These are phyloP conservation scores for Urtica urens DNA, from an alignment of 306 rosid genomes.

Conservation along the genomic window DNA sequence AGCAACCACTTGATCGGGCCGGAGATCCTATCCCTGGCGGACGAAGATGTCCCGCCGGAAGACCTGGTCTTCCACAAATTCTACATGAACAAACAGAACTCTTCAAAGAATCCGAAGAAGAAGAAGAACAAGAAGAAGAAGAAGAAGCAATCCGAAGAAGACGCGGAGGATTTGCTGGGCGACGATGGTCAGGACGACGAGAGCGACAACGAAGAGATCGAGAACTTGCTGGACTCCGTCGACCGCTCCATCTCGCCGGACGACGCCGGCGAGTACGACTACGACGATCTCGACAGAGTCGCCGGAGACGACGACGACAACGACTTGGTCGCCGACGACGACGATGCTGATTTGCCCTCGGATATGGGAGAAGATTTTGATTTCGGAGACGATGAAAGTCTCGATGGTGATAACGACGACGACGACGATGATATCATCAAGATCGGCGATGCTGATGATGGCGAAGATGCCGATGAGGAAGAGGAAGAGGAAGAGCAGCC, in stretches of 20 bases:
- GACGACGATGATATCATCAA: slow-evolving; percentile 18
- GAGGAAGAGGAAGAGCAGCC: slow-evolving; percentile 17
- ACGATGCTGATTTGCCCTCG: slow-evolving; percentile 41
- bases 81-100: slow-evolving; percentile 60
- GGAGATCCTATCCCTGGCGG: slow-evolving; percentile 70
- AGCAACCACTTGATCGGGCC: slow-evolving; percentile 58
- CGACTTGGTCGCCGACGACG: slow-evolving; percentile 68
- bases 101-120: slow-evolving; percentile 59
- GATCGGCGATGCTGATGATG: slow-evolving; percentile 49
- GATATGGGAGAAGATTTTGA: slow-evolving; percentile 41
- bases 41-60: slow-evolving; percentile 82
- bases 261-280: slow-evolving; percentile 60
- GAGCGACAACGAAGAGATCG: slow-evolving; percentile 85
- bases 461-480: slow-evolving; percentile 15
- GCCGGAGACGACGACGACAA: slow-evolving; percentile 63
- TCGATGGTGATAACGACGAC: slow-evolving; percentile 12
- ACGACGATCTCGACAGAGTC: slow-evolving; percentile 70
- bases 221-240: slow-evolving; percentile 60
- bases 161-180: slow-evolving; percentile 48
- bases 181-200: slow-evolving; percentile 52
- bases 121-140: slow-evolving; percentile 71
- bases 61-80: slow-evolving; percentile 94
- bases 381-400: slow-evolving; percentile 5
- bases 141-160: slow-evolving; percentile 53
- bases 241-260: slow-evolving; percentile 35